phyloP scores from a whole-genome alignment of 2,329 filamentous ascomycete genomes.

The Penicillium aurantiogriseum region DNA sequence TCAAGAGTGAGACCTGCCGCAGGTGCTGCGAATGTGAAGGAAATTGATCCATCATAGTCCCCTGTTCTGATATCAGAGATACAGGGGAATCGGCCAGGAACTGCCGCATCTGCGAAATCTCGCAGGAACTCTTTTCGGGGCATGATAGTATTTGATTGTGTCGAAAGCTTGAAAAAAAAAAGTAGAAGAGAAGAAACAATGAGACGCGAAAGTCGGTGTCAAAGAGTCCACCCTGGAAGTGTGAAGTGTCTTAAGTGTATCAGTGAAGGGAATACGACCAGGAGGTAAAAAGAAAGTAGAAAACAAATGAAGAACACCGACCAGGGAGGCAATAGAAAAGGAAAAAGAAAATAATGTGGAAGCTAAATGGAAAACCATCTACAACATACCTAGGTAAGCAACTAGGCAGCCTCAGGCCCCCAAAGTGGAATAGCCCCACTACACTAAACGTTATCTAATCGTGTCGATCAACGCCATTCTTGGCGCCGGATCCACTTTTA shows the following conservation, averaged over 20 bases:
- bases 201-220: not conserved
- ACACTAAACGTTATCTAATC: not conserved
- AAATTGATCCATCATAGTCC: conserved; percentile 70
- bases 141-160: conserved; percentile 49
- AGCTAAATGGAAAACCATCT: not conserved
- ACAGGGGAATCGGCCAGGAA: conserved; percentile 42
- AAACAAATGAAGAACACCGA: not conserved
- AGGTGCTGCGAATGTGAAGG: conserved; percentile 55
- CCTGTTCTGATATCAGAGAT: conserved; percentile 59
- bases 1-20: conserved; percentile 24
- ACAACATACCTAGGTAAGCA: not conserved
- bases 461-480: not conserved
- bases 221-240: not conserved
- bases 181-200: not conserved
- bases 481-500: not conserved
- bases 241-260: not conserved
- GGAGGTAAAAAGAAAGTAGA: not conserved
- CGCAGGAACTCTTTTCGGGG: conserved; percentile 63
- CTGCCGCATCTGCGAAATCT: conserved; percentile 52
- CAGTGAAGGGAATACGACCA: not conserved
- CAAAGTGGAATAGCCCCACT: not conserved
- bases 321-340: not conserved
- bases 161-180: not conserved
- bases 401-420: not conserved
- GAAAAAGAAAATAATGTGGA: not conserved